A percentile compares a stretch with the other conserved stretches of the same genome.
Conservation (phyloP, 2,329 filamentous ascomycete species). For the Penicillium oxalicum region DNA sequence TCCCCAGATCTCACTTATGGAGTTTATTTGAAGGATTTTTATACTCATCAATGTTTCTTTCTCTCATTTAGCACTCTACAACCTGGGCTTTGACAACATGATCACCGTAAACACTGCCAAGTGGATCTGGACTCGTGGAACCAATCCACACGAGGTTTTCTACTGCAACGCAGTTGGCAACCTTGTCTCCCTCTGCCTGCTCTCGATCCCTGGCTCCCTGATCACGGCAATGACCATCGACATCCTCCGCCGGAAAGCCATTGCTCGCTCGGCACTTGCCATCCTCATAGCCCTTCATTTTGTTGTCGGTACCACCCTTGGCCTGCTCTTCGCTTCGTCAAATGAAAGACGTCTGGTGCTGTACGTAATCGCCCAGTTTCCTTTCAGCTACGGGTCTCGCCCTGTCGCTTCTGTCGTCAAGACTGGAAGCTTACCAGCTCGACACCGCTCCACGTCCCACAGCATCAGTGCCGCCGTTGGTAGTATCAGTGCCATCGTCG, state of each 20-base stretch:
- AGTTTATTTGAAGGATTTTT: neutral
- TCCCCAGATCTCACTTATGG: constrained; percentile 30
- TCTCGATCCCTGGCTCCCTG: constrained; percentile 78
- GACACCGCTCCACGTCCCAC: constrained; percentile 59
- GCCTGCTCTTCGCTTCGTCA: constrained; percentile 19
- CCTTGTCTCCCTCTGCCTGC: constrained; percentile 70
- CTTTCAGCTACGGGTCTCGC: constrained; percentile 51
- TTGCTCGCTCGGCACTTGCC: constrained; percentile 62
- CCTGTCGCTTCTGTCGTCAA: constrained; percentile 60
- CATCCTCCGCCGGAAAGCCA: constrained; percentile 65
- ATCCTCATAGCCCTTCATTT: constrained; percentile 58
- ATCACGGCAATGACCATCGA: constrained; percentile 69
- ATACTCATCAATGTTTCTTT: neutral
- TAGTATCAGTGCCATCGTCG: constrained; percentile 63
- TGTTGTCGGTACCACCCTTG: constrained; percentile 56
- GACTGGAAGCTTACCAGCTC: constrained; percentile 59
- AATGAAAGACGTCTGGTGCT: constrained; percentile 52
- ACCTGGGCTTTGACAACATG: constrained; percentile 69
- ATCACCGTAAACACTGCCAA: constrained; percentile 67
- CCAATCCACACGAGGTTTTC: constrained; percentile 61
- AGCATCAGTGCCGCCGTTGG: constrained; percentile 61
- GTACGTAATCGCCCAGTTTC: constrained; percentile 60
- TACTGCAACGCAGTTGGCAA: constrained; percentile 73
- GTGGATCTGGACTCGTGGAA: constrained; percentile 52
- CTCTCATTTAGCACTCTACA: constrained; percentile 51